These are phyloP conservation scores for Mycena maculata DNA, from an alignment of 768 basidiomycete genomes.

Conservation along the genomic window DNA sequence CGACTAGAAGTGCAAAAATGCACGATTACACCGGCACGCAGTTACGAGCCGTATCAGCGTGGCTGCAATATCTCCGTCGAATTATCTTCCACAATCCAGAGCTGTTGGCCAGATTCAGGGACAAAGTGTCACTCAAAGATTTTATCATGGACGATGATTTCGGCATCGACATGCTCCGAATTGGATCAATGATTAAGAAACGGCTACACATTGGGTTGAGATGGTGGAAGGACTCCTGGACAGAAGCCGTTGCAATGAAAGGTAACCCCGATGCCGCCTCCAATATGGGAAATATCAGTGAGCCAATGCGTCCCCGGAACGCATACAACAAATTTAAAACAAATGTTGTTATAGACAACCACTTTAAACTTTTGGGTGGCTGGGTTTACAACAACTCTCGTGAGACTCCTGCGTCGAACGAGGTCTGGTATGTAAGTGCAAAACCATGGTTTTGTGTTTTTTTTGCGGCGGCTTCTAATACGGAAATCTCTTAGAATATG, in stretches of 20 bases:
- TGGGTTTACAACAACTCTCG: slow-evolving; percentile 44
- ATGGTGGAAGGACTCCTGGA: slow-evolving; percentile 18
- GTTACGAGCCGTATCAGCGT: too few relatives aligned
- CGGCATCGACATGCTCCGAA: slow-evolving; percentile 31
- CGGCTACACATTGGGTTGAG: not conserved
- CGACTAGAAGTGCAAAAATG: too few relatives aligned
- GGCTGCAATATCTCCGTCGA: slow-evolving; percentile 45
- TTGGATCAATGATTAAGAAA: not conserved
- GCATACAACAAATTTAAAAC: not conserved
- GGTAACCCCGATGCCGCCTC: slow-evolving; percentile 1
- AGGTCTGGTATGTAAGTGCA: slow-evolving; percentile 47
- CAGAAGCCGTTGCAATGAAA: slow-evolving; percentile 1
- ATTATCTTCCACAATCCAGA: slow-evolving; percentile 44
- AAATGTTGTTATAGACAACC: slow-evolving; percentile 22
- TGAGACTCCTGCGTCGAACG: slow-evolving; percentile 35
- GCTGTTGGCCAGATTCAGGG: slow-evolving; percentile 41
- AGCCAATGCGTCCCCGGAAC: not conserved
- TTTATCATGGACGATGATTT: slow-evolving; percentile 46
- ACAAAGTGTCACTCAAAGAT: slow-evolving; percentile 47
- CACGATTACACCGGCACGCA: too few relatives aligned
- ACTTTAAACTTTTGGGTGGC: slow-evolving; percentile 41
- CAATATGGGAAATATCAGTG: slow-evolving; percentile 15
- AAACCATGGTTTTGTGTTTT: slow-evolving; percentile 7
- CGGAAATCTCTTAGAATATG: not conserved
- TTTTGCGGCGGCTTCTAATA: too few relatives aligned